Evolutionary conservation across 495 filamentous ascomycete species (phyloP), one percentile per base, ranked within the genome.

Genomic region (Paragyromitra xinjiangensis): DNA sequence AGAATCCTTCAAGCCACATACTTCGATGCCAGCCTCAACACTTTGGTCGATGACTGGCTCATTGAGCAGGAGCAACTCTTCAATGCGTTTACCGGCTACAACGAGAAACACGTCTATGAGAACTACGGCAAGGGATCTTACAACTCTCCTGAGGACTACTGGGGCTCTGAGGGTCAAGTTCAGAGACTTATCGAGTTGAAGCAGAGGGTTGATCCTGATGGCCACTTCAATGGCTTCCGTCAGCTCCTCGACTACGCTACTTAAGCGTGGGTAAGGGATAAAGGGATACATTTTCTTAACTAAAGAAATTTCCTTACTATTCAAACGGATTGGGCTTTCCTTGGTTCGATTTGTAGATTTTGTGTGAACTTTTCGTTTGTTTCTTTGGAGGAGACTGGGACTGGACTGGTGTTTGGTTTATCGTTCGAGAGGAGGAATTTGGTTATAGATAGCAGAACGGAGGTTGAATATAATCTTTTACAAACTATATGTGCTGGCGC

Each of bases 71-170:
- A 73, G 61, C 16, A 77, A 29, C 19, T 61, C 29, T 34, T 73
- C 40, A 59, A 61, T 40, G 16, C 16, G 19, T 19, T 40, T 6
- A 77, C 74, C 34, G 74, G 69, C 0, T 77, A 59, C 37, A 34
- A 65, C 9, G 59, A 73, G 51, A 73, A 16, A n/a, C 69, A 73
- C 8, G 61, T 77, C 34, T 77, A 77, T 26, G 0, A 14, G 24
- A 77, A 73, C 69, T 77, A 77, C 45, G 73, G 68, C 1, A 77
- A 77, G 40, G 73, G 73, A 2, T n/a, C 45, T 6, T 73, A 73
- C 39, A 64, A 73, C 19, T 8, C 59, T 11, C 68, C 42, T 11
- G 73, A 77, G 29, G 50, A 72, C 24, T 73, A n/a, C 26, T 77
- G 48, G 48, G 73, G 73, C 19, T 14, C 72, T 12, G 73, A 77